phyloP scores from a whole-genome alignment of 176 grass and related monocot genomes.

The Aegilops tauschii region DNA sequence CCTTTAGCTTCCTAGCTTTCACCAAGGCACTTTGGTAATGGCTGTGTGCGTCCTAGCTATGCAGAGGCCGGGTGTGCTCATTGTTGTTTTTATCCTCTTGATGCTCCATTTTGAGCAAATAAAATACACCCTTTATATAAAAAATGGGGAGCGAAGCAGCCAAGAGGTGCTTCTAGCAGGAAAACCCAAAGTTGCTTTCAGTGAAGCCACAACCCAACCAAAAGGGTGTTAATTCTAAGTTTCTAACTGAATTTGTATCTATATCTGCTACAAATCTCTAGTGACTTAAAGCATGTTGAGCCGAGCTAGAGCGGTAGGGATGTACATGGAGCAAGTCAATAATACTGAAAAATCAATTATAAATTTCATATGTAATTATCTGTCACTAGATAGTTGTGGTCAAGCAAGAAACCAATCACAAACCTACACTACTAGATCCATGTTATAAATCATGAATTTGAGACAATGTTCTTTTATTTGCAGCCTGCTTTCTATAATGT shows the following conservation, averaged over 20 bases:
- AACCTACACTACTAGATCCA: not conserved
- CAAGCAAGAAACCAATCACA: not conserved
- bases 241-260: not conserved
- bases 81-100: no score
- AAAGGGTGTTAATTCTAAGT: no score
- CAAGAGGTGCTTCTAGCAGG: no score
- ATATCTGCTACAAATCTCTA: not conserved
- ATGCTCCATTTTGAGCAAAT: no score
- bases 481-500: not conserved
- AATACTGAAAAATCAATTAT: not conserved
- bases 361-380: not conserved
- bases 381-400: not conserved
- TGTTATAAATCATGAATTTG: not conserved
- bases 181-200: no score
- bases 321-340: not conserved
- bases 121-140: no score
- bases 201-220: no score
- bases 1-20: no score
- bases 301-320: not conserved
- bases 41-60: no score
- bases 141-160: no score
- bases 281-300: not conserved
- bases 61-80: no score
- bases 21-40: no score
- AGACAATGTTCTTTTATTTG: not conserved